Percentiles rank a stretch among this genome's conserved stretches.
Conservation (phyloP, 345 rosid genomes). For the Lepidium aucheri region DNA sequence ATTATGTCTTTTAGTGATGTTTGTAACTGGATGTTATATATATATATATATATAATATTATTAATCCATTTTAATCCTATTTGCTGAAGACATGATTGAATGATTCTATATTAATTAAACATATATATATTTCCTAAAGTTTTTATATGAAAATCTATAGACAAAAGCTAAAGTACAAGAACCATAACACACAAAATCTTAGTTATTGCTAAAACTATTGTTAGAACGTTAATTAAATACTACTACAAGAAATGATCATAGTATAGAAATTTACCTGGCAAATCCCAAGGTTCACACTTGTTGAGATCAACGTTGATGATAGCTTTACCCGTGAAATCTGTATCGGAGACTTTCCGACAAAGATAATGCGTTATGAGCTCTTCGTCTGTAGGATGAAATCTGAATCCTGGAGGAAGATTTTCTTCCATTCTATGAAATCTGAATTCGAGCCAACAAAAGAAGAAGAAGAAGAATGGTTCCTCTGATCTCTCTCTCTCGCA, state of each 20-base stretch:
- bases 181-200: neutral
- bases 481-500: neutral
- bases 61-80: neutral
- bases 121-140: neutral
- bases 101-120: neutral
- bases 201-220: neutral
- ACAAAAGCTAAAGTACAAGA: neutral
- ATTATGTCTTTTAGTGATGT: neutral
- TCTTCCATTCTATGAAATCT: constrained; percentile 47
- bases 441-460: neutral
- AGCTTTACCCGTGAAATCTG: constrained; percentile 63
- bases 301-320: constrained; percentile 93
- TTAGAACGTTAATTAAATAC: no score
- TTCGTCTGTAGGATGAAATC: constrained; percentile 97
- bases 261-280: constrained; percentile 52
- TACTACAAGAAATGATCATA: neutral
- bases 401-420: constrained; percentile 92
- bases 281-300: constrained; percentile 98
- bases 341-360: constrained; percentile 54
- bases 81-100: neutral
- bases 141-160: neutral
- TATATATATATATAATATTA: no score
- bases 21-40: no score
- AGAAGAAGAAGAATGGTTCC: neutral
- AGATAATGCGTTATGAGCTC: constrained; percentile 88